phyloP scores from a whole-genome alignment of 169 alveolate species.

The Babesia bovis region DNA sequence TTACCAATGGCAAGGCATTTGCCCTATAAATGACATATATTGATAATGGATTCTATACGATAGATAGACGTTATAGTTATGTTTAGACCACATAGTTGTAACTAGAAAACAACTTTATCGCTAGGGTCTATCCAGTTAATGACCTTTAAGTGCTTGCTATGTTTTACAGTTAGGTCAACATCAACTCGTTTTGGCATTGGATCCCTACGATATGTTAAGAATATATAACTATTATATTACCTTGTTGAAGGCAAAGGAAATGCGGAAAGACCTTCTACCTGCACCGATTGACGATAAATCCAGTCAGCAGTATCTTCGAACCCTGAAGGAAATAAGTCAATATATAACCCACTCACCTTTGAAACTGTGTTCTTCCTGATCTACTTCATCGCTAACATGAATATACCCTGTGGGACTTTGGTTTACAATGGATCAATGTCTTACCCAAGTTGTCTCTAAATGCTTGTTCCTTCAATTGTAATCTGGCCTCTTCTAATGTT shows the following conservation, averaged over 20 bases:
- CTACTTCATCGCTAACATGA: slow-evolving; percentile 69
- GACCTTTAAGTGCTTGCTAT: slow-evolving; percentile 76
- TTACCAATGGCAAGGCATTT: no score
- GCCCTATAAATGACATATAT: no score
- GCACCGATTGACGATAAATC: slow-evolving; percentile 74
- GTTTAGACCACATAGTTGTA: no score
- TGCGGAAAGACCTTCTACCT: slow-evolving; percentile 74
- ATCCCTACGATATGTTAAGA: slow-evolving; percentile 60
- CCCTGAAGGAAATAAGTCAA: slow-evolving; percentile 10
- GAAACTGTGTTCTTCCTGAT: slow-evolving; percentile 67
- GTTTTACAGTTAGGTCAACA: slow-evolving; percentile 81
- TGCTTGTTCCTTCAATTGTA: slow-evolving; percentile 55
- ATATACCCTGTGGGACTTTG: slow-evolving; percentile 58
- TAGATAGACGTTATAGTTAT: no score
- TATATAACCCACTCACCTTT: slow-evolving; percentile 35
- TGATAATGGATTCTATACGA: no score
- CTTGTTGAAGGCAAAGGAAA: slow-evolving; percentile 73
- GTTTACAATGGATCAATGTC: background rate
- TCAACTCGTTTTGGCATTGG: slow-evolving; percentile 88
- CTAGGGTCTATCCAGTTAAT: slow-evolving; percentile 88
- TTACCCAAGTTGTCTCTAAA: slow-evolving; percentile 44
- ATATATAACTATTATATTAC: background rate
- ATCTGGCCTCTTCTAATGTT: slow-evolving; percentile 42
- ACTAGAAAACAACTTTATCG: slow-evolving; percentile 78
- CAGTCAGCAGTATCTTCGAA: slow-evolving; percentile 73